phyloP scores from a whole-genome alignment of 2,329 filamentous ascomycete genomes.

The Xylariaceae sp. region DNA sequence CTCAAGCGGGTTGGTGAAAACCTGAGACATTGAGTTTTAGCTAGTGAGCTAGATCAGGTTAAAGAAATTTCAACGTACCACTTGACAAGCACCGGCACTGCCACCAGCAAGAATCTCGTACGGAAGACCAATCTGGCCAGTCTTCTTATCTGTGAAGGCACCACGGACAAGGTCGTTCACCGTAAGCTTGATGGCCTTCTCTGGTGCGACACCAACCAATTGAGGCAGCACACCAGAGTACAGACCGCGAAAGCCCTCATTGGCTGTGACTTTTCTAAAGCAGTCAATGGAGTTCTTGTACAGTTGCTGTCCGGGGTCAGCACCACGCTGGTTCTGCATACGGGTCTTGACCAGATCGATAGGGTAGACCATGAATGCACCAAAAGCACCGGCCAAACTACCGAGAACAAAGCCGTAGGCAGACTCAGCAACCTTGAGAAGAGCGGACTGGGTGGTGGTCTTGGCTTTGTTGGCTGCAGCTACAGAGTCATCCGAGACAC shows the following conservation, averaged over 20 bases:
- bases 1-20: constrained; percentile 96
- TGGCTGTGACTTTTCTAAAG: constrained; percentile 84
- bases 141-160: constrained; percentile 68
- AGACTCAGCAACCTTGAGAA: constrained; percentile 68
- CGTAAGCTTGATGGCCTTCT: constrained; percentile 98
- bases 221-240: constrained; percentile 96
- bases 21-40: constrained; percentile 36
- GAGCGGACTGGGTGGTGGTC: constrained; percentile 50
- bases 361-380: constrained; percentile 98
- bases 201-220: constrained; percentile 94
- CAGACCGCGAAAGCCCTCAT: constrained; percentile 83
- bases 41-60: not conserved
- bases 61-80: constrained; percentile 57
- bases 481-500: constrained; percentile 44
- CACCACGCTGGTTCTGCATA: constrained; percentile 92
- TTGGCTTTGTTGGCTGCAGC: constrained; percentile 42
- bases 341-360: constrained; percentile 98
- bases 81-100: constrained; percentile 88
- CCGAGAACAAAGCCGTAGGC: constrained; percentile 88
- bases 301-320: constrained; percentile 75
- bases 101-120: constrained; percentile 85
- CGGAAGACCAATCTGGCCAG: constrained; percentile 64
- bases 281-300: constrained; percentile 99
- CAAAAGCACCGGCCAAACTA: constrained; percentile 88
- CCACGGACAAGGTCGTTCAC: constrained; percentile 90